Percentiles rank a stretch among this genome's conserved stretches.
These are phyloP conservation scores for Ganoderma lucidum DNA, from an alignment of 1,284 basidiomycete species.

Conservation along the genomic window DNA sequence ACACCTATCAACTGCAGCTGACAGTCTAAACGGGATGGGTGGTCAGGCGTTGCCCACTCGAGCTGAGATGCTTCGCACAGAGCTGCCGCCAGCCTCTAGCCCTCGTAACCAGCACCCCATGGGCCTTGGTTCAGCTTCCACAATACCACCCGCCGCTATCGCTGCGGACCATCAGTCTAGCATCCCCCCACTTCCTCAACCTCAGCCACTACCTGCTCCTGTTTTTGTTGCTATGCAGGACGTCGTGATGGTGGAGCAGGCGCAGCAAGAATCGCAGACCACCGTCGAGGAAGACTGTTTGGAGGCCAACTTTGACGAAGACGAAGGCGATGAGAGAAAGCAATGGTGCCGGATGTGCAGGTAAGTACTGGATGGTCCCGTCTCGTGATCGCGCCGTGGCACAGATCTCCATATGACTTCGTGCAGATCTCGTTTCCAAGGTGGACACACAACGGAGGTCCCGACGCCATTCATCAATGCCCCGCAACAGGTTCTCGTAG, in stretches of 20 bases:
- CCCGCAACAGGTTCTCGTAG: conserved; percentile 40
- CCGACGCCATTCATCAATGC: conserved; percentile 44
- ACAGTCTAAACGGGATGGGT: background rate
- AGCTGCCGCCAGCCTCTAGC: background rate
- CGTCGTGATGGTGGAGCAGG: conserved; percentile 39
- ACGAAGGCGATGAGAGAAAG: conserved; percentile 47
- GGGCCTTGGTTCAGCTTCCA: background rate
- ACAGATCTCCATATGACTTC: background rate
- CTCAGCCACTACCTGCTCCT: conserved; percentile 1
- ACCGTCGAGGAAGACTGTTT: conserved; percentile 40
- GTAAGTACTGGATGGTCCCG: conserved; percentile 46
- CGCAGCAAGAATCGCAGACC: conserved; percentile 40
- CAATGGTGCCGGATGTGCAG: conserved; percentile 55
- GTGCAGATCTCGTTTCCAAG: conserved; percentile 43
- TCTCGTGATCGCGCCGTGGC: background rate
- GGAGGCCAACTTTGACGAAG: conserved; percentile 34
- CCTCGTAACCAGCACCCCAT: background rate
- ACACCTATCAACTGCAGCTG: background rate
- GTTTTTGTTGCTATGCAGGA: conserved; percentile 29
- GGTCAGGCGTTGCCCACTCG: background rate
- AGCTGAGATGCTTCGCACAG: background rate
- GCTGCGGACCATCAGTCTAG: background rate
- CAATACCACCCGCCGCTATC: background rate
- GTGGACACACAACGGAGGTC: conserved; percentile 38
- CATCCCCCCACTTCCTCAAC: background rate